Evolutionary conservation across 495 filamentous ascomycete genomes (phyloP), one percentile per base, ranked within the genome.

Genomic region (Sordaria brevicollis): DNA sequence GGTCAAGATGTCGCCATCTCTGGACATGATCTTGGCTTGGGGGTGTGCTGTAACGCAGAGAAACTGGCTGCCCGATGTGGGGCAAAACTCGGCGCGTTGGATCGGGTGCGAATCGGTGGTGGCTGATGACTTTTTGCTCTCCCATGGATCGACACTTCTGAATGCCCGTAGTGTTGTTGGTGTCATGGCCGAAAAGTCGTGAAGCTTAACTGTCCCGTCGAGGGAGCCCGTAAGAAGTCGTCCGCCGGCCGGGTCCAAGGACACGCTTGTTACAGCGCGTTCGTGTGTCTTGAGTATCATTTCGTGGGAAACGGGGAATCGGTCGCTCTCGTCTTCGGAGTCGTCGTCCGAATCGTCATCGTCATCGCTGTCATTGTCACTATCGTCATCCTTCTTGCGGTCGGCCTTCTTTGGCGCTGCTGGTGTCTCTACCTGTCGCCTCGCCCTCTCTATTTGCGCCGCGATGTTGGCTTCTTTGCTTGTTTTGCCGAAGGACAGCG

Each of bases 131-230:
- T 85, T 77, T 75, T 95, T 96, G 54, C 87, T 86, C 31, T 86
- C 87, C 68, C 89, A 92, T 2, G 95, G 94, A 81, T 99, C 95
- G 35, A 99, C 85, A 11, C 90, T 92, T 75, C 92, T 93, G 86
- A 99, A 99, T 2, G 96, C 92, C 71, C 93, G 89, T 34, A 98
- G 85, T 0, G 96, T 97, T 4, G 94, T 94, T 0, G 93, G 91
- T 0, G 94, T 97, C 92, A 98, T 94, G 35, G 94, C 91, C 1
- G 93, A 88, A 80, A 99, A 96, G 78, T 99, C 95, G 79, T 96
- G 94, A 25, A 98, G 84, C 76, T 97, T 97, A 68, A 97, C 77
- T 1, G 88, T 93, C 80, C 93, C 94, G 80, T 99, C 95, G 49
- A 90, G 92, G 2, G 93, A 96, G 65, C 92, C 93, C 68, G 92